Percentiles rank a stretch among this genome's conserved stretches.
These are phyloP conservation scores for Rhodamnia rubescens DNA, from an alignment of 345 rosid species.

Conservation along the genomic window DNA sequence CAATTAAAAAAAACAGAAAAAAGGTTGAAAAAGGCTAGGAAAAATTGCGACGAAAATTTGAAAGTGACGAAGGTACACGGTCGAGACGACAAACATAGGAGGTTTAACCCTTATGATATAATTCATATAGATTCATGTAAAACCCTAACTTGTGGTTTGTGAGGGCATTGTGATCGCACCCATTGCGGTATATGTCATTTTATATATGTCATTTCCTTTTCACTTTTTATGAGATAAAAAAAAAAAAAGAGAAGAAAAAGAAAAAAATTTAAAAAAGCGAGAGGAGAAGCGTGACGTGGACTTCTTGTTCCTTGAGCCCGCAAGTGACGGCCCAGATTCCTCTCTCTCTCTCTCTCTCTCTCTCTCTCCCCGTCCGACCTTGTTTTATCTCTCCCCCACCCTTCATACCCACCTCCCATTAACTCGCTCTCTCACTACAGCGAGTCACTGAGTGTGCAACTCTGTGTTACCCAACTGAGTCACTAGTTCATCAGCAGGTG, in stretches of 20 bases:
- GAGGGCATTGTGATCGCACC: neutral
- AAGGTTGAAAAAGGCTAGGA: neutral
- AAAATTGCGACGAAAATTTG: neutral
- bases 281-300: conserved; percentile 22
- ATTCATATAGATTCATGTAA: neutral
- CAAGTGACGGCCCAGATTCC: conserved; percentile 46
- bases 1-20: neutral
- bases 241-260: neutral
- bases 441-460: neutral
- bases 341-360: conserved; percentile 10
- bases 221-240: neutral
- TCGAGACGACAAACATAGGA: neutral
- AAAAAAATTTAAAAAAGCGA: neutral
- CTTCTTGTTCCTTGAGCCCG: conserved; percentile 22
- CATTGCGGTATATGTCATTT: neutral
- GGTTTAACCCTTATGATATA: neutral
- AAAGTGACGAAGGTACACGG: neutral
- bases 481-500: neutral
- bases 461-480: neutral
- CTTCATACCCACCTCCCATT: neutral
- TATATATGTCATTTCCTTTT: neutral
- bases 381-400: conserved; percentile 1
- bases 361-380: neutral
- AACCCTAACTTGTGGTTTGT: neutral
- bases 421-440: neutral